Conservation (phyloP, 202 grass and related monocot genomes). For the Zizania palustris region DNA sequence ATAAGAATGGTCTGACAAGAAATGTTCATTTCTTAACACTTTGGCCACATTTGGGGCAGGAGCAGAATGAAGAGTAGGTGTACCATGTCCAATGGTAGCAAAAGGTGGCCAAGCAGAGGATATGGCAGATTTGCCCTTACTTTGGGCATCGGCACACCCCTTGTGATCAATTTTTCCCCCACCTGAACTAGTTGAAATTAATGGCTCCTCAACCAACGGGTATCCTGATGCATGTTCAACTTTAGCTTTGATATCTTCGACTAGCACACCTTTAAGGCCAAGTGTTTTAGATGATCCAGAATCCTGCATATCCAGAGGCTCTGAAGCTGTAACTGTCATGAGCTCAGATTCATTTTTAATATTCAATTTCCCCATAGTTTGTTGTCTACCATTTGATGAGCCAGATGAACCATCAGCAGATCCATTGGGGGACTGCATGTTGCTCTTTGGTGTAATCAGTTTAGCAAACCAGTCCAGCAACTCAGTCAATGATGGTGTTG, state of each 20-base stretch:
- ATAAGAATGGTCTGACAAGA: not conserved
- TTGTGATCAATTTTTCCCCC: conserved; percentile 23
- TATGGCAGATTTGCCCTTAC: conserved; percentile 48
- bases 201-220: conserved; percentile 27
- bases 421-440: conserved; percentile 33
- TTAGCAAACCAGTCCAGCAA: conserved; percentile 50
- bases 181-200: conserved; percentile 31
- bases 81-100: conserved; percentile 16
- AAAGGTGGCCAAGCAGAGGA: conserved; percentile 12
- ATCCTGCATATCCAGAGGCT: conserved; percentile 5
- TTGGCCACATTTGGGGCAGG: not conserved
- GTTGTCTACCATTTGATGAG: conserved; percentile 20
- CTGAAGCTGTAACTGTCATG: conserved; percentile 39
- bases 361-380: conserved; percentile 23
- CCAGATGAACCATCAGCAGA: conserved; percentile 46
- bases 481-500: conserved; percentile 52
- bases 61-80: not conserved
- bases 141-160: conserved; percentile 38
- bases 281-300: conserved; percentile 42
- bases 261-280: conserved; percentile 36
- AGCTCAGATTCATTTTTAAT: not conserved
- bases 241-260: conserved; percentile 23
- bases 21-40: not conserved
- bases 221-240: conserved; percentile 19
- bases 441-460: conserved; percentile 44